phyloP scores from a whole-genome alignment of 805 yeast species.

The Yarrowia porcina region DNA sequence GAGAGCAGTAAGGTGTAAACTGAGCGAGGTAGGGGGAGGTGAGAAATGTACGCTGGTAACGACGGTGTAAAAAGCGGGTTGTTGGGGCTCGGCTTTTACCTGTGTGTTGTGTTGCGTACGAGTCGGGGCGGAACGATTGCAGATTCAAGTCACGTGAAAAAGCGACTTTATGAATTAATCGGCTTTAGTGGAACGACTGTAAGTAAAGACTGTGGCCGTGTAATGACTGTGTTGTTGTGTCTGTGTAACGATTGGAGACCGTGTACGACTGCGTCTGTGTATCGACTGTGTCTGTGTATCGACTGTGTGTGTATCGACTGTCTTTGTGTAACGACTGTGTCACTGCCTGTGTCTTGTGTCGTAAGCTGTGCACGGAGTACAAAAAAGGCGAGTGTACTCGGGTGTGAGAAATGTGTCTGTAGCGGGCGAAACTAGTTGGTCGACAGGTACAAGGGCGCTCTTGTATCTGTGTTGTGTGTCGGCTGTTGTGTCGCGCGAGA shows the following conservation, averaged over 20 bases:
- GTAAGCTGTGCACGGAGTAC: not conserved
- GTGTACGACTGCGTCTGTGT: not conserved
- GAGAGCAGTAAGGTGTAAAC: not conserved
- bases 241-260: too few relatives aligned
- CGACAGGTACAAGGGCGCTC: too few relatives aligned
- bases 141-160: not conserved
- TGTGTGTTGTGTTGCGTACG: too few relatives aligned
- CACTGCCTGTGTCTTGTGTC: not conserved
- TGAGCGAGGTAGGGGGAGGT: not conserved
- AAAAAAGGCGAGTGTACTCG: not conserved
- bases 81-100: too few relatives aligned
- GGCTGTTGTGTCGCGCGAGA: not conserved
- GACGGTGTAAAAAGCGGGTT: too few relatives aligned
- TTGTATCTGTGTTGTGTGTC: too few relatives aligned
- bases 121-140: too few relatives aligned
- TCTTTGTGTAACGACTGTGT: too few relatives aligned
- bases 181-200: constrained; percentile 2
- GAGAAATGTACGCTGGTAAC: not conserved
- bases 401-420: not conserved
- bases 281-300: not conserved
- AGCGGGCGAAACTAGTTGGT: not conserved
- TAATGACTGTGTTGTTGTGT: too few relatives aligned
- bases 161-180: not conserved
- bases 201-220: too few relatives aligned
- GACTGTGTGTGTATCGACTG: not conserved